Base-by-base conservation (phyloP, 148 eudicot genomes). In the Amaranthus cruentus region DNA sequence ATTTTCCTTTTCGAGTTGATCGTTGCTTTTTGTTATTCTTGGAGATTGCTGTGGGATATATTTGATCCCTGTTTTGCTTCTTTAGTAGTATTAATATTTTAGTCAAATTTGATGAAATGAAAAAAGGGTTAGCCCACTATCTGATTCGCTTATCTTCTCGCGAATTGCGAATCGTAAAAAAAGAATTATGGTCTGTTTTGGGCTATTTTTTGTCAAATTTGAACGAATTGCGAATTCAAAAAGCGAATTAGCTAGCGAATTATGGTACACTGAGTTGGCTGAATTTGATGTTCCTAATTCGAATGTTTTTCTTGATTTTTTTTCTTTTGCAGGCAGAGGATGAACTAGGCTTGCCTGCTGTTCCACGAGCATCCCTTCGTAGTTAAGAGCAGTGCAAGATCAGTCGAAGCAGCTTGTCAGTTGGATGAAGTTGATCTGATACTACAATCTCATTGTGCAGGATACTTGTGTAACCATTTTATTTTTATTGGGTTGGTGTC, bases 341-440 rank as follows among this genome's bases (percentile, higher is more conserved):
- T 87, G 98, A 90, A 78, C 71, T 86, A 68, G 96, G 94, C 54
- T 84, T 93, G 70, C 98, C 98, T 54, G 81, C 96, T 53, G 96
- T 89, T 62, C 98, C 98, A 8, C 87, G 86, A 21, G 96, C 98
- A 56, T 84, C 96, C 57, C 85, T 93, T 73, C 98, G 98, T 66
- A 93, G 87, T 67, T 93, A 86, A 73, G 71, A 49, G 43, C 54
- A 5, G 43, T 69, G 42, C 38, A 54, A 64, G 75, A 14, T 59
- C 43, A 8, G 46, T 48, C 28, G 54, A 12, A 57, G 14, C 58
- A 42, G 46, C 6, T 47, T 28, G 47, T 55, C 21, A 28, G 47
- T 60, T 61, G 38, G 0, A 60, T 7, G 18, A 47, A 51, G 43
- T 13, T 49, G 66, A 56, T 11, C 61, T 18, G 55, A 72, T 55